Percentiles rank a stretch among this genome's conserved stretches.
phyloP scores from a whole-genome alignment of 495 filamentous ascomycete species.

The Emericellopsis terricola region DNA sequence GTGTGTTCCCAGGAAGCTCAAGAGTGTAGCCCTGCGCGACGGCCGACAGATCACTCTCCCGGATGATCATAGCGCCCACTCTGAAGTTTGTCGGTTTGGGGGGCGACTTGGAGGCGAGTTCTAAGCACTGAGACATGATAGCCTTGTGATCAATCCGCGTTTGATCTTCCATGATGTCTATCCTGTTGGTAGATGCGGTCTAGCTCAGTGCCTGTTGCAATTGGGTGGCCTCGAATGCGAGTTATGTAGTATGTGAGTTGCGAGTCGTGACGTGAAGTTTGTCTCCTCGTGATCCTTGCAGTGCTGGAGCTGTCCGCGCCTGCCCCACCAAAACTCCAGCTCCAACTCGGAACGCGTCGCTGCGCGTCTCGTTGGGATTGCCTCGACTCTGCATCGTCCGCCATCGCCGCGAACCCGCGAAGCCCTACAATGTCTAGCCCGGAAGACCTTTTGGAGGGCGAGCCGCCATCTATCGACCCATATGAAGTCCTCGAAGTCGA shows the following conservation, averaged over 20 bases:
- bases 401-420: too few species aligned
- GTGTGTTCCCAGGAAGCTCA: constrained; percentile 82
- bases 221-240: too few species aligned
- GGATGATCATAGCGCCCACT: constrained; percentile 71
- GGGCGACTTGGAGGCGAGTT: constrained; percentile 56
- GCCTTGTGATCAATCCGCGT: constrained; percentile 23
- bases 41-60: constrained; percentile 36
- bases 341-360: too few species aligned
- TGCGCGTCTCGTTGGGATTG: too few species aligned
- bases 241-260: too few species aligned
- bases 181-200: too few species aligned
- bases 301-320: too few species aligned
- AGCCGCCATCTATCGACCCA: constrained; percentile 46
- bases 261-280: too few species aligned
- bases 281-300: too few species aligned
- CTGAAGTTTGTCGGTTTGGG: constrained; percentile 83
- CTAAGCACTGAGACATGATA: constrained; percentile 58
- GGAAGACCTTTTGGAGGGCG: constrained; percentile 19
- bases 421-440: constrained; percentile 22
- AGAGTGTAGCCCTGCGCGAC: constrained; percentile 80
- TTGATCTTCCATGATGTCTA: not conserved
- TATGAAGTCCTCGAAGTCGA: constrained; percentile 64
- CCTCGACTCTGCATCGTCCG: too few species aligned
- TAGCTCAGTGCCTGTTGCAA: too few species aligned
- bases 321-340: too few species aligned